Base-by-base conservation (phyloP, 768 basidiomycete genomes). In the Rossbeevera mucosa region DNA sequence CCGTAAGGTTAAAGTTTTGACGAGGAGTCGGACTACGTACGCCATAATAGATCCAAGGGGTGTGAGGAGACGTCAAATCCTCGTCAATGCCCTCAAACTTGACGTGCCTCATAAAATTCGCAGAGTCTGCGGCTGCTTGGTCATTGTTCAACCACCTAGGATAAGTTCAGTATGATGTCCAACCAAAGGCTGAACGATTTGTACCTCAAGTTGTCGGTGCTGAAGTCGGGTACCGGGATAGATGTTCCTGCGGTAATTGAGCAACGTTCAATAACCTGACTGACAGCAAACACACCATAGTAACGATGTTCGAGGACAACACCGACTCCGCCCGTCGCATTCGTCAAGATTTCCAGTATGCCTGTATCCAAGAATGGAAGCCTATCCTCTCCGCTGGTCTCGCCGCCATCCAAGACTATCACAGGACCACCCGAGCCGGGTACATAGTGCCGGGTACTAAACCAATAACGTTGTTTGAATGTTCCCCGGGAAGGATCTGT, bases 31-130 rank as follows among this genome's bases (percentile, higher is more conserved):
- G 21, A 55, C 60, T 16, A 54, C 81, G 38, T 66, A 91, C 94
- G 13, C 95, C 95, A 61, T 95, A 95, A 66, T 95, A 93, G 50
- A 93, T 91, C 91, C 91, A 93, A 8, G 90, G 88, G 1, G 85
- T 85, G 25, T 71, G 72, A 16, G 86, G 81, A 11, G 90, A 79
- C 16, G 85, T 86, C 57, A 91, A 61, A 61, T 88, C 80, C 60
- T 86, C 84, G 2, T 78, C 70, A 45, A 94, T 80, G 1, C 82
- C 87, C 7, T 76, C 69, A 59, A 94, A 86, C 60, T 83, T 79
- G 65, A 95, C 81, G 54, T 85, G 80, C 7, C 78, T 73, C 81
- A 96, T 92, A 64, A 99, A 96, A 69, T 88, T 81, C 4, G 93
- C 94, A 31, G 91, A 92, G 72, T 99, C 95, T 5, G 89, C 88